Evolutionary conservation across 768 basidiomycete genomes (phyloP).

Genomic region (Tylopilus sp.): DNA sequence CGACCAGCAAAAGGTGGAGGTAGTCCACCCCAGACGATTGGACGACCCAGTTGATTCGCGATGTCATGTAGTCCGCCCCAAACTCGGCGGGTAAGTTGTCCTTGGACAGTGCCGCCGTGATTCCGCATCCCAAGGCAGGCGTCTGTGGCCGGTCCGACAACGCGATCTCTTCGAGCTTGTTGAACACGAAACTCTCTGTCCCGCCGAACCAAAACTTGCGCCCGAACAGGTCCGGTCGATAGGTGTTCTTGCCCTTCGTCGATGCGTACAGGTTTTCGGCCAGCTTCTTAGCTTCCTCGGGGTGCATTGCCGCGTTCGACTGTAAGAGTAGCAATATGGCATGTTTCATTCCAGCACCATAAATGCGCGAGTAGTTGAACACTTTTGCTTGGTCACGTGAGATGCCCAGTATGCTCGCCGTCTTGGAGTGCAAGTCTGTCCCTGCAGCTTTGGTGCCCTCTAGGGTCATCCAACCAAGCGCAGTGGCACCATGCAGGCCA

Average conservation of each 20-base stretch:
- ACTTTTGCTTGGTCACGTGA: conserved; percentile 95
- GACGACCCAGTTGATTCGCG: conserved; percentile 98
- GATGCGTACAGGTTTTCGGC: conserved; percentile 86
- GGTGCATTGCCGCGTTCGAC: conserved; percentile 73
- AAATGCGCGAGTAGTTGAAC: conserved; percentile 98
- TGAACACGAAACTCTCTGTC: conserved; percentile 94
- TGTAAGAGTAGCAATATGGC: conserved; percentile 86
- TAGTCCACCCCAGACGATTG: conserved; percentile 99
- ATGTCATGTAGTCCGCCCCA: conserved; percentile 88
- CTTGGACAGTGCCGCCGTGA: conserved; percentile 91
- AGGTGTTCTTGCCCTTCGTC: conserved; percentile 90
- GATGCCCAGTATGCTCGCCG: conserved; percentile 88
- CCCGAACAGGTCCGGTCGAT: conserved; percentile 67
- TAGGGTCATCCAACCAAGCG: conserved; percentile 99
- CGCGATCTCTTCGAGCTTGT: conserved; percentile 95
- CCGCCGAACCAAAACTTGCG: conserved; percentile 96
- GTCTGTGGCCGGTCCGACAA: conserved; percentile 83
- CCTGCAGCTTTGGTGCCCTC: conserved; percentile 94
- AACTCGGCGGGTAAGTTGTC: conserved; percentile 79
- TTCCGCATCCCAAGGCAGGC: conserved; percentile 90
- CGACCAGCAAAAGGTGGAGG: conserved; percentile 91
- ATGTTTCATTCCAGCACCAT: conserved; percentile 96
- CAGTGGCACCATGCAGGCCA: conserved; percentile 92
- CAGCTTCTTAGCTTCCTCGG: conserved; percentile 72
- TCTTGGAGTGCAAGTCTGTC: conserved; percentile 96